Conservation (phyloP, 352 stramenopile genomes). For the Phytophthora pisi region DNA sequence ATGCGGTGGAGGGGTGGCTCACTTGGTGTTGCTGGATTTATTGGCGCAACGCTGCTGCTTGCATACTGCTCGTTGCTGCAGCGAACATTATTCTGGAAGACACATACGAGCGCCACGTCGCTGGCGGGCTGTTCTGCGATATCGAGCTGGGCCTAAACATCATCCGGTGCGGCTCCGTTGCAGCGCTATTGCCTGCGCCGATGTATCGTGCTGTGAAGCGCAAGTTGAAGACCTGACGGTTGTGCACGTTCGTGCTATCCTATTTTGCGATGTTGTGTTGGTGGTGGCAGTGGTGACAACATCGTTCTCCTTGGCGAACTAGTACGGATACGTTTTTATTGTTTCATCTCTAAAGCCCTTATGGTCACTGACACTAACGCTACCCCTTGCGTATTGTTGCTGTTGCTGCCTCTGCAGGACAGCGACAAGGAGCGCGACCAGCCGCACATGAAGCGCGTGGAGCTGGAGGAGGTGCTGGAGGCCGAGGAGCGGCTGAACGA, state of each 20-base stretch:
- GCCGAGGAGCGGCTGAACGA: conserved; percentile 78
- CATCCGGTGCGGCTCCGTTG: conserved; percentile 67
- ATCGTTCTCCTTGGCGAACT: conserved; percentile 88
- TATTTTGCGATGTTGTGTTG: conserved; percentile 2
- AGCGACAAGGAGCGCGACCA: conserved; percentile 83
- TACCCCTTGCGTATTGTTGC: background rate
- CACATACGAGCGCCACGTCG: conserved; percentile 92
- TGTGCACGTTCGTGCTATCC: background rate
- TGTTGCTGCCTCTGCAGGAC: conserved; percentile 47
- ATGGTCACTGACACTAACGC: background rate
- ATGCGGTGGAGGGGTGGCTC: conserved; percentile 1
- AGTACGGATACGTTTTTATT: conserved; percentile 38
- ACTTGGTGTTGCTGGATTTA: conserved; percentile 6
- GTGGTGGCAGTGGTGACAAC: conserved; percentile 69
- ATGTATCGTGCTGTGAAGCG: background rate
- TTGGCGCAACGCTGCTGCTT: conserved; percentile 1
- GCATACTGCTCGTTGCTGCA: conserved; percentile 26
- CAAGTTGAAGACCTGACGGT: conserved; percentile 7
- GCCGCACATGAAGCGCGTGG: conserved; percentile 80
- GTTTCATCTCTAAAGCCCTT: background rate
- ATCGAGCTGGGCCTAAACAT: conserved; percentile 97
- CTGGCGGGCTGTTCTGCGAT: conserved; percentile 92
- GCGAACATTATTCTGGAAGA: conserved; percentile 98
- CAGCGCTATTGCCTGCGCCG: background rate
- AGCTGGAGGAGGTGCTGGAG: conserved; percentile 83